A percentile compares a stretch with the other conserved stretches of the same genome.
These are phyloP conservation scores for Candida andamanensis DNA, from an alignment of 805 yeast species.

Conservation along the genomic window DNA sequence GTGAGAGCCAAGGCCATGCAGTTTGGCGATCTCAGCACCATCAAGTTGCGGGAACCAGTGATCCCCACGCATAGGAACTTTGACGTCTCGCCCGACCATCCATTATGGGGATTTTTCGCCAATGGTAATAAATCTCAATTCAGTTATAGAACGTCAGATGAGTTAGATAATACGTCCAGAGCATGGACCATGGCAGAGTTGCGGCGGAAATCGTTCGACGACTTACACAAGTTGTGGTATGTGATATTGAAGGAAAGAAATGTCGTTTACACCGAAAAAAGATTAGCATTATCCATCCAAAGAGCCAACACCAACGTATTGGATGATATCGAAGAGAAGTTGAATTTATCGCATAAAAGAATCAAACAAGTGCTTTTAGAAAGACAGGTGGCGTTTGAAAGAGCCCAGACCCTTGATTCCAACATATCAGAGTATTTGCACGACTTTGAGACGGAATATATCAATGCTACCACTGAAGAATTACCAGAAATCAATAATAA, in stretches of 20 bases:
- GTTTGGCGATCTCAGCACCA: slow-evolving; percentile 23
- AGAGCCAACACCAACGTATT: slow-evolving; percentile 27
- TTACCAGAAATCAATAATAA: slow-evolving; percentile 56
- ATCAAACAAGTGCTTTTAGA: slow-evolving; percentile 86
- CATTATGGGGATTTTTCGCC: slow-evolving; percentile 87
- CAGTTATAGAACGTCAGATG: slow-evolving; percentile 55
- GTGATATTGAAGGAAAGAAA: slow-evolving; percentile 80
- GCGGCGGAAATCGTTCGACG: slow-evolving; percentile 87
- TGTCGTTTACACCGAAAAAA: slow-evolving; percentile 66
- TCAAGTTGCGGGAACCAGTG: slow-evolving; percentile 73
- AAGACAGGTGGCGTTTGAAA: slow-evolving; percentile 65
- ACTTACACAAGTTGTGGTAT: slow-evolving; percentile 89
- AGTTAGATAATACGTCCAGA: slow-evolving; percentile 51
- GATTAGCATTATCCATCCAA: slow-evolving; percentile 40
- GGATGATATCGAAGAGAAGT: slow-evolving; percentile 35
- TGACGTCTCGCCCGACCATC: slow-evolving; percentile 77
- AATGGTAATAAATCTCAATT: slow-evolving; percentile 43
- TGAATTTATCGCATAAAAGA: slow-evolving; percentile 38
- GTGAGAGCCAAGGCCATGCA: background rate
- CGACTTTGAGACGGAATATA: slow-evolving; percentile 55
- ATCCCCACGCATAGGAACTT: slow-evolving; percentile 75
- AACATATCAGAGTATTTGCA: slow-evolving; percentile 45
- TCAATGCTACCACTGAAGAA: slow-evolving; percentile 50
- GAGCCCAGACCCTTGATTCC: slow-evolving; percentile 46
- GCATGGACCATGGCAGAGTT: slow-evolving; percentile 87